Percentiles rank a stretch among this genome's conserved stretches.
Conservation (phyloP, 2,329 filamentous ascomycete genomes). For the Nemania serpens region DNA sequence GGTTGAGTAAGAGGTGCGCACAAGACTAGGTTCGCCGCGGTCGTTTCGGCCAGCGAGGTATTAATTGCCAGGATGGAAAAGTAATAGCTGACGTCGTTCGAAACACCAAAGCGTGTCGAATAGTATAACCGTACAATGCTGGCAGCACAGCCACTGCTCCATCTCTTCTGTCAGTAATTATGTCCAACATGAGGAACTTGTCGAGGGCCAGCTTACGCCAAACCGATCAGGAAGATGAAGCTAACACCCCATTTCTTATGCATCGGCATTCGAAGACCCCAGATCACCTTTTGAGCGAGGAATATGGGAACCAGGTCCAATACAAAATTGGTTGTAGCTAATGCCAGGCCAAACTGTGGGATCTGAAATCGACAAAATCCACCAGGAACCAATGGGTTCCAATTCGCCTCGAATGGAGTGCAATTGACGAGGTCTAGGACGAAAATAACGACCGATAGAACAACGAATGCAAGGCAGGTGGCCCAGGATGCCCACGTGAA, state of each 20-base stretch:
- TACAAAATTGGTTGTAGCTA: slow-evolving; percentile 13
- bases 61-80: slow-evolving; percentile 18
- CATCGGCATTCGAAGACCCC: slow-evolving; percentile 12
- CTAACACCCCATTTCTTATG: slow-evolving; percentile 21
- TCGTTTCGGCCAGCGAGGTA: slow-evolving; percentile 17
- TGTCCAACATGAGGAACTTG: slow-evolving; percentile 8
- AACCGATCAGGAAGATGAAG: slow-evolving; percentile 20
- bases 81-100: slow-evolving; percentile 20
- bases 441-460: slow-evolving; percentile 21
- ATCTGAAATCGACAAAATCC: slow-evolving; percentile 11
- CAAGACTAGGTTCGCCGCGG: slow-evolving; percentile 15
- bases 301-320: slow-evolving; percentile 17
- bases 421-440: slow-evolving; percentile 20
- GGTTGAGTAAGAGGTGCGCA: slow-evolving; percentile 3
- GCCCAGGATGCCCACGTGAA: slow-evolving; percentile 16
- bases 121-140: too few relatives aligned
- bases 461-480: not conserved
- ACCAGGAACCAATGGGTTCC: slow-evolving; percentile 18
- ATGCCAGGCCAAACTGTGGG: not conserved
- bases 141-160: too few relatives aligned
- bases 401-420: slow-evolving; percentile 22
- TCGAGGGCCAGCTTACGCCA: slow-evolving; percentile 13
- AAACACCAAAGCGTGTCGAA: slow-evolving; percentile 7
- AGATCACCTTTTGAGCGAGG: slow-evolving; percentile 24
- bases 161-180: slow-evolving; percentile 16